Base-by-base conservation (phyloP, 2,329 filamentous ascomycete species). In the Xylaria sp. region DNA sequence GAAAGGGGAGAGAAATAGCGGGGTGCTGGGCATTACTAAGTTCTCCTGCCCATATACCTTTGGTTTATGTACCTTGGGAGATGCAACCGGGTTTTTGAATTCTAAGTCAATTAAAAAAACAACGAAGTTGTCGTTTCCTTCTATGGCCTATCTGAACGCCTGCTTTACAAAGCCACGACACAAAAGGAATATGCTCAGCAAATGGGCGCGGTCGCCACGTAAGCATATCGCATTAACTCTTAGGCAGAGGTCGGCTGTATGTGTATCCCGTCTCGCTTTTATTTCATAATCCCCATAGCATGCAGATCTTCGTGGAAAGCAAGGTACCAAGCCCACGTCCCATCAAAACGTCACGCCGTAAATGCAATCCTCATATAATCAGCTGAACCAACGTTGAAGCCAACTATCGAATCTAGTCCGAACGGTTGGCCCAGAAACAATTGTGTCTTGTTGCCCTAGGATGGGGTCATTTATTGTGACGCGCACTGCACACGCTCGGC, bases 401-500 rank as follows among this genome's bases (percentile, higher is more conserved):
- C 46, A 51, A 65, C 46, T 67, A 68, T 68, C 52, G 67, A 70
- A 66, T 58, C 68, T 61, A 64, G 56, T 67, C 65, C 57, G 55
- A 25, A 31, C 31, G 13, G 28, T 52, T 25, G 36, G 51, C 61
- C 68, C 58, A 23, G 60, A 57, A 33, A 60, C 28, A 63, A 59
- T 59, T 64, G 68, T 65, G 33, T 31, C 52, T 58, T n/a, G n/a
- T 62, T 41, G 28, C 41, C 52, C 59, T 18, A 49, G 25, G 20
- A 46, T 57, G 48, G 39, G 46, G 23, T 23, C 25, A 33, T 70
- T 63, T 94, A 96, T 88, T 96, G 93, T 41, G 92, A 94, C 67
- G 93, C 92, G 82, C 93, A 96, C 85, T 96, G 93, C 68, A 96
- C 92, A 72, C 93, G 89, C 85, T 94, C 92, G 58, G 85, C 91